Evolutionary conservation across 1,284 basidiomycete genomes (phyloP).

Genomic region (Coriolopsis trogii): DNA sequence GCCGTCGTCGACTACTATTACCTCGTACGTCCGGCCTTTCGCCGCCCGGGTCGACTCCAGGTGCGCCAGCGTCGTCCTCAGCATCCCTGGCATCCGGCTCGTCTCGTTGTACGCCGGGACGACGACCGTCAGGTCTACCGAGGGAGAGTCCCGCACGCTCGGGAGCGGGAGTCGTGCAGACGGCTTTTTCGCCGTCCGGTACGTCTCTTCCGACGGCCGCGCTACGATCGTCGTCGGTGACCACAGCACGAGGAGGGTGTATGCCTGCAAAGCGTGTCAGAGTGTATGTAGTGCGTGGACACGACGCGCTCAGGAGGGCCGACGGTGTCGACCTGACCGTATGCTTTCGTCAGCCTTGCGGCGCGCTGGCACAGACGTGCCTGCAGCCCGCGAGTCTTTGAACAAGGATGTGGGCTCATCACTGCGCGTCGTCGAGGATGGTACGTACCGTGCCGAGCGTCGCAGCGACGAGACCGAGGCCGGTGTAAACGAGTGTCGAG

Average conservation of each 20-base stretch:
- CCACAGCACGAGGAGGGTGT: conserved; percentile 63
- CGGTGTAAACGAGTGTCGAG: conserved; percentile 26
- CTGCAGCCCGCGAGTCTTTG: conserved; percentile 72
- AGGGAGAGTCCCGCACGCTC: conserved; percentile 51
- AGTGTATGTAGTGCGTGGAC: conserved; percentile 25
- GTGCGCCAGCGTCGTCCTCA: conserved; percentile 71
- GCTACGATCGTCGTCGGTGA: conserved; percentile 69
- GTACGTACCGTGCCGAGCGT: conserved; percentile 30
- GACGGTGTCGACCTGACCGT: conserved; percentile 47
- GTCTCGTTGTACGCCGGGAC: conserved; percentile 93
- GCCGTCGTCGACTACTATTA: conserved; percentile 91
- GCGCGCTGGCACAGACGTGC: conserved; percentile 42
- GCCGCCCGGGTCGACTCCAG: conserved; percentile 37
- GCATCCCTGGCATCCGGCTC: conserved; percentile 79
- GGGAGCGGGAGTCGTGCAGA: conserved; percentile 54
- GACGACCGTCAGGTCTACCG: conserved; percentile 76
- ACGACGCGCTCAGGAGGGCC: conserved; percentile 38
- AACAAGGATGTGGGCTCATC: conserved; percentile 91
- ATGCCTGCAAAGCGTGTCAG: conserved; percentile 46
- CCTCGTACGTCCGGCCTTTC: conserved; percentile 62
- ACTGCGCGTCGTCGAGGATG: conserved; percentile 22
- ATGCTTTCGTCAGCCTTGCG: conserved; percentile 62
- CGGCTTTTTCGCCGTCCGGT: conserved; percentile 54
- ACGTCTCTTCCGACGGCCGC: conserved; percentile 67
- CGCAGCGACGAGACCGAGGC: conserved; percentile 27